Conservation (phyloP, 441 rosid species). For the Pelargonium cotyledonis region DNA sequence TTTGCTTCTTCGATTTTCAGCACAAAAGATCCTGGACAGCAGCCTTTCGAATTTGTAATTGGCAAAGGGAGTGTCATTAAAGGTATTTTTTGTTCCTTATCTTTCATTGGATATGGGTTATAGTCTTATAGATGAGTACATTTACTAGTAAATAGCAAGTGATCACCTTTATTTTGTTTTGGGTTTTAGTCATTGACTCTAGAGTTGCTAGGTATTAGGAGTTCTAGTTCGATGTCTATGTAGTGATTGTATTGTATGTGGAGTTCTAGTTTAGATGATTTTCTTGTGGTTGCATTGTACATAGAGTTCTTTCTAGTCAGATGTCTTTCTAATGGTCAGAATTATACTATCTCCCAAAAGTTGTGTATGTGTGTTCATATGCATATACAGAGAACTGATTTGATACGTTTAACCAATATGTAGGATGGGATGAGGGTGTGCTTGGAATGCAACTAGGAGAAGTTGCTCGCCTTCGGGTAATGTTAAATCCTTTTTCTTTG, state of each 20-base stretch:
- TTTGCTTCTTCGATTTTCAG: constrained; percentile 29
- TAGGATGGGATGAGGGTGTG: constrained; percentile 99
- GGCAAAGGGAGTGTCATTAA: constrained; percentile 79
- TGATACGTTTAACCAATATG: constrained; percentile 11
- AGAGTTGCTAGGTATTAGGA: no score
- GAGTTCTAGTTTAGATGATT: no score
- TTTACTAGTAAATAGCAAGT: neutral
- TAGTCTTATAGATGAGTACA: neutral
- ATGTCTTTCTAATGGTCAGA: no score
- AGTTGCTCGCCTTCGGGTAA: constrained; percentile 83
- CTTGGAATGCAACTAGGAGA: constrained; percentile 92
- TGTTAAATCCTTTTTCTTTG: constrained; percentile 5
- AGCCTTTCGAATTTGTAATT: constrained; percentile 72
- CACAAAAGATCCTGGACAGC: constrained; percentile 75
- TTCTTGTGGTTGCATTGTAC: no score
- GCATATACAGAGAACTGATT: constrained; percentile 8
- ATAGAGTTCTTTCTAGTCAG: no score
- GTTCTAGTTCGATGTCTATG: no score
- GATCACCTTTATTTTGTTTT: no score
- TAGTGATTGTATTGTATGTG: no score
- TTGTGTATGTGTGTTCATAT: no score
- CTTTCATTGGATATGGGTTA: neutral
- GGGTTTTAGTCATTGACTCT: no score
- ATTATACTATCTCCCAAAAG: no score
- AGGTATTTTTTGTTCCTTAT: constrained; percentile 32